These are phyloP conservation scores for Zopfia rhizophila DNA, from an alignment of 2,329 filamentous ascomycete genomes.

Conservation along the genomic window DNA sequence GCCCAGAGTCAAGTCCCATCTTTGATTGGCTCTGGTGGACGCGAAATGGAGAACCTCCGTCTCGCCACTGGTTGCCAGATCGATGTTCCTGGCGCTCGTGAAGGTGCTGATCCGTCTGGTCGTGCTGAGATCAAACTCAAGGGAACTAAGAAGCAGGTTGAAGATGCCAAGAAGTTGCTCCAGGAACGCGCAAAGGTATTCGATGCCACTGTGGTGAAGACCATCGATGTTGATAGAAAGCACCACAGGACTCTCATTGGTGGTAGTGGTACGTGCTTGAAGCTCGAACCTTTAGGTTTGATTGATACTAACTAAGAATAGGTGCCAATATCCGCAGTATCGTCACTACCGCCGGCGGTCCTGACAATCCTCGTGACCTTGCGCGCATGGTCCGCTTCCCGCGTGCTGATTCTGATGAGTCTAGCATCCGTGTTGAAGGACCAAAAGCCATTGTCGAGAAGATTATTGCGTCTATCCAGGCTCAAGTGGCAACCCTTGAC, in stretches of 20 bases:
- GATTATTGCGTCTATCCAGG: constrained; percentile 83
- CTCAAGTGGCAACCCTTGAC: constrained; percentile 83
- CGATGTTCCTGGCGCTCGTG: constrained; percentile 85
- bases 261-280: constrained; percentile 76
- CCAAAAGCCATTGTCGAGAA: constrained; percentile 85
- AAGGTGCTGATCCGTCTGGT: constrained; percentile 71
- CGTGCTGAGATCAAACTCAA: constrained; percentile 89
- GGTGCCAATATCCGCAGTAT: constrained; percentile 87
- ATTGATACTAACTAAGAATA: constrained; percentile 58
- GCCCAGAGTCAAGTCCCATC: constrained; percentile 94
- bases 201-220: constrained; percentile 86
- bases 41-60: constrained; percentile 89
- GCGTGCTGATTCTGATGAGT: constrained; percentile 83
- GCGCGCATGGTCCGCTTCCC: constrained; percentile 95
- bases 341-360: constrained; percentile 87
- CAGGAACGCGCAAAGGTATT: constrained; percentile 88
- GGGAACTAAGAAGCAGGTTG: constrained; percentile 90
- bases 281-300: background rate
- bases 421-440: constrained; percentile 88
- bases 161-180: constrained; percentile 89
- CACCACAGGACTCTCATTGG: constrained; percentile 92
- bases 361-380: constrained; percentile 83
- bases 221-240: constrained; percentile 92
- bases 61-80: constrained; percentile 87
- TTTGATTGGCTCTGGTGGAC: constrained; percentile 89